These are phyloP conservation scores for Dactylorhiza incarnata DNA, from an alignment of 106 monocot genomes.

Conservation along the genomic window DNA sequence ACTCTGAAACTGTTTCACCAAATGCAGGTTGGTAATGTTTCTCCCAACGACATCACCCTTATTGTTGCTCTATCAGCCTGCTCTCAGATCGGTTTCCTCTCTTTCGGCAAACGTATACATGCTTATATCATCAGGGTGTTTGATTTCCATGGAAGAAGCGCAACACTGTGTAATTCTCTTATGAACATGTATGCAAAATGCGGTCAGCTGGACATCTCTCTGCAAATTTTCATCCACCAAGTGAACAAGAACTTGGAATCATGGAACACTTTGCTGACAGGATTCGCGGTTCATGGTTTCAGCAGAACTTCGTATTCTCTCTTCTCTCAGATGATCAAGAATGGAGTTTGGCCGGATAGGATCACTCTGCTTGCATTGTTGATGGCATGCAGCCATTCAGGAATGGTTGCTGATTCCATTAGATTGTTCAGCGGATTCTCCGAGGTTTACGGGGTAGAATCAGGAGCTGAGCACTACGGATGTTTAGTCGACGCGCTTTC, in stretches of 20 bases:
- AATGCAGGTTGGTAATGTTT: constrained; percentile 28
- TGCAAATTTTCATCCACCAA: constrained; percentile 18
- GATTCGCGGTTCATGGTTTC: constrained; percentile 32
- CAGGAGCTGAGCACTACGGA: constrained; percentile 31
- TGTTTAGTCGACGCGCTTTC: constrained; percentile 53
- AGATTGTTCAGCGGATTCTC: constrained; percentile 28
- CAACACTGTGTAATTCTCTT: constrained; percentile 28
- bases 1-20: constrained; percentile 36
- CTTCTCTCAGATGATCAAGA: constrained; percentile 50
- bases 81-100: constrained; percentile 29
- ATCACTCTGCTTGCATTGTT: constrained; percentile 38
- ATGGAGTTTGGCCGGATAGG: constrained; percentile 28
- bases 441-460: constrained; percentile 23
- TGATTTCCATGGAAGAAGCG: neutral
- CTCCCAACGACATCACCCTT: constrained; percentile 27
- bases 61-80: constrained; percentile 39
- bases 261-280: constrained; percentile 47
- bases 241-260: constrained; percentile 33
- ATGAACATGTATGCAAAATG: constrained; percentile 56
- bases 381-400: constrained; percentile 44
- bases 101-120: constrained; percentile 40
- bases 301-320: constrained; percentile 19
- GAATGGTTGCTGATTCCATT: constrained; percentile 23
- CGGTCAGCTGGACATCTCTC: constrained; percentile 22
- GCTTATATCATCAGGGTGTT: constrained; percentile 13